phyloP scores from a whole-genome alignment of 345 rosid species.

The Gossypium thurberi region DNA sequence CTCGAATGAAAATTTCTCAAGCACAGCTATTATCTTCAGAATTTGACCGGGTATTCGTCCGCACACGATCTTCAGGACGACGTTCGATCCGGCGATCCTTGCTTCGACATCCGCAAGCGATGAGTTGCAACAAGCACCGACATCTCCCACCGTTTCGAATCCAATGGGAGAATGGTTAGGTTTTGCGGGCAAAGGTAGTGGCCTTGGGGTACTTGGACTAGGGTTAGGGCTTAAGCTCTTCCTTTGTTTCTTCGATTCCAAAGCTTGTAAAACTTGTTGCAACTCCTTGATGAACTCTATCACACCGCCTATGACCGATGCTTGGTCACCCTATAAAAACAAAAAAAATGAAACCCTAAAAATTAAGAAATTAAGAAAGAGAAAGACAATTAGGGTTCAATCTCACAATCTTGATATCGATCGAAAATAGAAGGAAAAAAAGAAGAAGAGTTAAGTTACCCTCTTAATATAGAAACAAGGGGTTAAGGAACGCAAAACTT shows the following conservation, averaged over 20 bases:
- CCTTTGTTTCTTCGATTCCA: slow-evolving; percentile 84
- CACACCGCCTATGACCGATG: slow-evolving; percentile 87
- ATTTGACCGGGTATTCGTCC: slow-evolving; percentile 55
- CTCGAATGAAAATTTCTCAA: slow-evolving; percentile 74
- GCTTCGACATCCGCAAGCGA: slow-evolving; percentile 88
- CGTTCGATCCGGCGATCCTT: slow-evolving; percentile 77
- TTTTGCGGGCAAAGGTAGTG: neutral
- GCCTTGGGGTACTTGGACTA: slow-evolving; percentile 30
- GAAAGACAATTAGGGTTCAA: neutral
- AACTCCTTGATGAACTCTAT: slow-evolving; percentile 87
- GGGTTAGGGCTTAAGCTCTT: slow-evolving; percentile 70
- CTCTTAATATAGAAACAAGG: slow-evolving; percentile 90
- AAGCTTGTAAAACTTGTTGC: slow-evolving; percentile 69
- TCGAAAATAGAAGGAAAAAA: no score
- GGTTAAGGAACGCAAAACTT: slow-evolving; percentile 75
- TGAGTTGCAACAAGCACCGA: slow-evolving; percentile 74
- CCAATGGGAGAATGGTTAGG: slow-evolving; percentile 20
- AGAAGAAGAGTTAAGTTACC: slow-evolving; percentile 29
- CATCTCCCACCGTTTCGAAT: slow-evolving; percentile 31
- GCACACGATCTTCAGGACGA: slow-evolving; percentile 55
- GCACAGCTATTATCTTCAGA: slow-evolving; percentile 55
- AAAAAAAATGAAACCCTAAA: slow-evolving; percentile 13
- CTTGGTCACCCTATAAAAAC: slow-evolving; percentile 59
- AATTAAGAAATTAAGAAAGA: neutral
- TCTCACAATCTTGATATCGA: neutral